Percentiles rank a stretch among this genome's conserved stretches.
phyloP scores from a whole-genome alignment of 2,329 filamentous ascomycete genomes.

The Ascomycota sp. region DNA sequence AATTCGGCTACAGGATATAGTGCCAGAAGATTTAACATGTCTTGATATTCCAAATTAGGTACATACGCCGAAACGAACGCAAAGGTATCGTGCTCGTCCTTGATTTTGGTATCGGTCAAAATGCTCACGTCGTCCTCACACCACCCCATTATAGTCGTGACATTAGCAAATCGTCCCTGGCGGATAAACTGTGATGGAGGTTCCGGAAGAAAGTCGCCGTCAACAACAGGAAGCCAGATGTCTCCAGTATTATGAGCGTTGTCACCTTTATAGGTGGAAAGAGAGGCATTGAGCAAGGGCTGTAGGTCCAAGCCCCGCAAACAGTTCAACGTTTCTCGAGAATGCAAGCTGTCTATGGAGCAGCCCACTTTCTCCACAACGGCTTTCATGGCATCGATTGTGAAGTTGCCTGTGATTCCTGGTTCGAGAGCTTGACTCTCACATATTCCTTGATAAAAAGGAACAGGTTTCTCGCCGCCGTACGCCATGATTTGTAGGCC shows the following conservation, averaged over 20 bases:
- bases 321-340: conserved; percentile 21
- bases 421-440: conserved; percentile 27
- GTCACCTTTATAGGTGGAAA: conserved; percentile 18
- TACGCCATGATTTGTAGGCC: conserved; percentile 26
- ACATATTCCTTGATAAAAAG: conserved; percentile 23
- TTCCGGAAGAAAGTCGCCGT: conserved; percentile 18
- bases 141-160: conserved; percentile 39
- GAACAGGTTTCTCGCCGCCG: conserved; percentile 18
- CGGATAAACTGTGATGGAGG: conserved; percentile 28
- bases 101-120: conserved; percentile 18
- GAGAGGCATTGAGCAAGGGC: conserved; percentile 19
- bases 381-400: conserved; percentile 20
- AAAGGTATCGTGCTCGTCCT: conserved; percentile 16
- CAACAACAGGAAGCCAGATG: conserved; percentile 24
- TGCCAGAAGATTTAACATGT: conserved; percentile 18
- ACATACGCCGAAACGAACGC: conserved; percentile 18
- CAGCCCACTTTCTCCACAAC: conserved; percentile 21
- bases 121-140: conserved; percentile 20
- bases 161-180: conserved; percentile 35
- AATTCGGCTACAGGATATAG: conserved; percentile 30
- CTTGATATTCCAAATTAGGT: conserved; percentile 11
- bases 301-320: conserved; percentile 20
- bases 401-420: conserved; percentile 25
- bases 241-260: conserved; percentile 26
- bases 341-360: conserved; percentile 17